Conservation (phyloP, 345 rosid species). For the Eucalyptus cloeziana region DNA sequence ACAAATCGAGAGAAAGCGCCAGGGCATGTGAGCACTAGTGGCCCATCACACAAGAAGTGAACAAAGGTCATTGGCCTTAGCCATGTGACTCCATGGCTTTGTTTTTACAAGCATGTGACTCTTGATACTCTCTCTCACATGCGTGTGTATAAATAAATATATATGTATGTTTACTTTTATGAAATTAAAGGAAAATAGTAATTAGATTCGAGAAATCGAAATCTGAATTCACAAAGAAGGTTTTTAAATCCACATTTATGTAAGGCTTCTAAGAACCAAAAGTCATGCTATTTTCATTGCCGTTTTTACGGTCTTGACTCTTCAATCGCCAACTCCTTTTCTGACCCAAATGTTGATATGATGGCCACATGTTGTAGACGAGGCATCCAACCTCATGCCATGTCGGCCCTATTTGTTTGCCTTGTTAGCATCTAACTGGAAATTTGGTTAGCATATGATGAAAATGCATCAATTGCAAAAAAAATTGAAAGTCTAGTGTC, state of each 20-base stretch:
- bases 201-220: neutral
- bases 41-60: neutral
- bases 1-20: neutral
- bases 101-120: neutral
- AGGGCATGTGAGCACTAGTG: neutral
- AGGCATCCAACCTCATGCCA: neutral
- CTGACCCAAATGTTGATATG: neutral
- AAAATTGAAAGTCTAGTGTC: rapidly evolving
- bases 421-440: neutral
- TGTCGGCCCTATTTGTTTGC: neutral
- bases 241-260: neutral
- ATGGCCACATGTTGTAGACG: neutral
- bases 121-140: neutral
- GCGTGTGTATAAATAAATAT: neutral
- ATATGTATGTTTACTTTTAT: neutral
- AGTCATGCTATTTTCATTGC: neutral
- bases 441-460: neutral
- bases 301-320: neutral
- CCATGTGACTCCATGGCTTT: neutral
- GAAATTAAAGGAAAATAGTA: neutral
- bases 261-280: neutral
- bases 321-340: neutral
- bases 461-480: neutral
- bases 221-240: neutral
- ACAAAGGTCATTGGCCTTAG: neutral